A percentile compares a stretch with the other conserved stretches of the same genome.
These are phyloP conservation scores for Trichoderma breve DNA, from an alignment of 2,329 filamentous ascomycete species.

Conservation along the genomic window DNA sequence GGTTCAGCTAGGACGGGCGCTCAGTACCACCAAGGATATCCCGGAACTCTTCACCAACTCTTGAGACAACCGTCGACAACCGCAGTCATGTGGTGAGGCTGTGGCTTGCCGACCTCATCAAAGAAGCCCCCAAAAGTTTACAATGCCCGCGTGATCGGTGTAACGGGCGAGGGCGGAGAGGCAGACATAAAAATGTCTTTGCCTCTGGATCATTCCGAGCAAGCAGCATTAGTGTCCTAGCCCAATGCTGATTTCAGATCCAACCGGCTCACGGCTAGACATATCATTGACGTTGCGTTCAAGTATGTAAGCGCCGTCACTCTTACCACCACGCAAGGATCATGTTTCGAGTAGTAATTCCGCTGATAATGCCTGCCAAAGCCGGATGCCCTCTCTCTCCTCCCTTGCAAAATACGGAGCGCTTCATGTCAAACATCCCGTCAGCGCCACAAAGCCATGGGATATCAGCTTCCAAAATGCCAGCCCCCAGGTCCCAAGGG, in stretches of 20 bases:
- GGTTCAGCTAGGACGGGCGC: neutral
- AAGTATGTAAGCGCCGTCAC: neutral
- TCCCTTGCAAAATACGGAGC: neutral
- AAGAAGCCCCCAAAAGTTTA: neutral
- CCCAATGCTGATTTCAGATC: neutral
- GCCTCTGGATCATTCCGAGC: neutral
- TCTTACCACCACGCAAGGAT: neutral
- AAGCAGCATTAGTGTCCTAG: neutral
- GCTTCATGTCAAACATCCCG: constrained; percentile 7
- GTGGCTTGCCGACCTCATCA: neutral
- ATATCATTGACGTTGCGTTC: neutral
- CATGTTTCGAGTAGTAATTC: neutral
- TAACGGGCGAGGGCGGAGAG: neutral
- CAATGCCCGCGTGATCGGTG: constrained; percentile 13
- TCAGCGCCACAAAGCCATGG: neutral
- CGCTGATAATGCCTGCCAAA: neutral
- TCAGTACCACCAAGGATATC: neutral
- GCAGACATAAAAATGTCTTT: neutral
- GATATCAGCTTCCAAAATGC: neutral
- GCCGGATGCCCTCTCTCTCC: neutral
- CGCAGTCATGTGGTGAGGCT: neutral
- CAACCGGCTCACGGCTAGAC: neutral
- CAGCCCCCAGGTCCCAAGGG: neutral
- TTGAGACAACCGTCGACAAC: neutral
- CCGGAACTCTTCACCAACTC: neutral